These are phyloP conservation scores for Evernia prunastri DNA, from an alignment of 495 filamentous ascomycete species.

Conservation along the genomic window DNA sequence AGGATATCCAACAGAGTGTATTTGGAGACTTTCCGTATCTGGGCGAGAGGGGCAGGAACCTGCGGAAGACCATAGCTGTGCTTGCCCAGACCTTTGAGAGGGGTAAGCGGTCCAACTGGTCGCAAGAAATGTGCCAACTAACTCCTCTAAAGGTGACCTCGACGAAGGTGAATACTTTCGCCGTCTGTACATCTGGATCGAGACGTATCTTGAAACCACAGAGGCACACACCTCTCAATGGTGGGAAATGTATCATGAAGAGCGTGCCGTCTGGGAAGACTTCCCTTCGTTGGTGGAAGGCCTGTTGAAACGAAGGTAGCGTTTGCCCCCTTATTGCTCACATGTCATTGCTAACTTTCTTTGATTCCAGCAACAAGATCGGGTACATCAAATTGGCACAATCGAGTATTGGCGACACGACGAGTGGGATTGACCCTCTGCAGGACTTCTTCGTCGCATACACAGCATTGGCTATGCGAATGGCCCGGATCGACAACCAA, in stretches of 20 bases:
- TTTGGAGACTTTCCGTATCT: conserved; percentile 24
- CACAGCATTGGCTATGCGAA: conserved; percentile 25
- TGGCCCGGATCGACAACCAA: conserved; percentile 28
- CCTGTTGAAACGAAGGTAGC: conserved; percentile 40
- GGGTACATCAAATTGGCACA: background rate
- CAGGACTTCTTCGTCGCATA: conserved; percentile 26
- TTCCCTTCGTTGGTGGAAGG: conserved; percentile 40
- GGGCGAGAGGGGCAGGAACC: conserved; percentile 16
- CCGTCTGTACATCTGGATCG: conserved; percentile 31
- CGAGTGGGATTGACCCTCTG: conserved; percentile 14
- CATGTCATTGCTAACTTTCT: background rate
- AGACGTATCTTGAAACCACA: conserved; percentile 24
- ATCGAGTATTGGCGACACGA: background rate
- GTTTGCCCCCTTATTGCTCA: conserved; percentile 19
- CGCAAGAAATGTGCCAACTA: conserved; percentile 33
- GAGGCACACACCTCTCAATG: conserved; percentile 25
- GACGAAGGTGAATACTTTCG: conserved; percentile 28
- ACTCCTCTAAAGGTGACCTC: conserved; percentile 32
- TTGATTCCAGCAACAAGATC: conserved; percentile 8
- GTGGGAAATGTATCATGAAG: conserved; percentile 33
- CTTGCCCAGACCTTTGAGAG: conserved; percentile 40
- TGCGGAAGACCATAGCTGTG: conserved; percentile 37
- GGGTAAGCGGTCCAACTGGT: conserved; percentile 30
- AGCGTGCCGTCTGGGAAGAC: conserved; percentile 49
- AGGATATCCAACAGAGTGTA: conserved; percentile 14